These are phyloP conservation scores for Puccinia brachypodii DNA, from an alignment of 1,284 basidiomycete genomes.

Conservation along the genomic window DNA sequence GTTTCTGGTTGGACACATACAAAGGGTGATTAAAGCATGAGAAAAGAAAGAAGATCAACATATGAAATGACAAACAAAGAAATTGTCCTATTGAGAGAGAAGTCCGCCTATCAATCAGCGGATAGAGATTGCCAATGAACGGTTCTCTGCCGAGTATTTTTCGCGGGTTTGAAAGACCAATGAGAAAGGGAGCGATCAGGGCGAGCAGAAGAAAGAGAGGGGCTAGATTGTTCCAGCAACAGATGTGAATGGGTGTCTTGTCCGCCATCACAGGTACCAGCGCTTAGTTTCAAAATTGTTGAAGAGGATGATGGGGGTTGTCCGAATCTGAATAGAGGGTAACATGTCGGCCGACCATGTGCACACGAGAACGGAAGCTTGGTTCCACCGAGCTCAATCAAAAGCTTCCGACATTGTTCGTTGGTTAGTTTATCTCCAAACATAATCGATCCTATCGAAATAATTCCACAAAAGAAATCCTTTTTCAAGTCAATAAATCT, in stretches of 20 bases:
- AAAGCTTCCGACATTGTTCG: slow-evolving; percentile 70
- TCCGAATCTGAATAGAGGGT: slow-evolving; percentile 56
- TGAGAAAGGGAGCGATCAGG: background rate
- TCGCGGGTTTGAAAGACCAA: background rate
- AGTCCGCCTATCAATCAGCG: background rate
- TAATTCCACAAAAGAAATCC: background rate
- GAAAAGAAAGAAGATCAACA: no score
- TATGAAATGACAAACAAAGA: no score
- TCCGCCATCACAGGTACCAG: background rate
- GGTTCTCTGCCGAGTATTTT: background rate
- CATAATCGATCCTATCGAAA: slow-evolving; percentile 80
- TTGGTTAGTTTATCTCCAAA: slow-evolving; percentile 77
- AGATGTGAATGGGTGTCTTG: background rate
- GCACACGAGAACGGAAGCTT: slow-evolving; percentile 89
- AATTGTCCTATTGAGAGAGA: no score
- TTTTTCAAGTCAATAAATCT: background rate
- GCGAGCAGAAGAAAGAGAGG: background rate
- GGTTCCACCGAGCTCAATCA: slow-evolving; percentile 68
- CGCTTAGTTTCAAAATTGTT: background rate
- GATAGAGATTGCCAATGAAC: background rate
- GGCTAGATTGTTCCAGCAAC: background rate
- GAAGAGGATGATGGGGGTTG: background rate
- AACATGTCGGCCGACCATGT: slow-evolving; percentile 67
- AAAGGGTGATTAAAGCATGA: no score
- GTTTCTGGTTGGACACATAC: no score